Base-by-base conservation (phyloP, 176 grass and related monocot species). In the Eragrostis nindensis region DNA sequence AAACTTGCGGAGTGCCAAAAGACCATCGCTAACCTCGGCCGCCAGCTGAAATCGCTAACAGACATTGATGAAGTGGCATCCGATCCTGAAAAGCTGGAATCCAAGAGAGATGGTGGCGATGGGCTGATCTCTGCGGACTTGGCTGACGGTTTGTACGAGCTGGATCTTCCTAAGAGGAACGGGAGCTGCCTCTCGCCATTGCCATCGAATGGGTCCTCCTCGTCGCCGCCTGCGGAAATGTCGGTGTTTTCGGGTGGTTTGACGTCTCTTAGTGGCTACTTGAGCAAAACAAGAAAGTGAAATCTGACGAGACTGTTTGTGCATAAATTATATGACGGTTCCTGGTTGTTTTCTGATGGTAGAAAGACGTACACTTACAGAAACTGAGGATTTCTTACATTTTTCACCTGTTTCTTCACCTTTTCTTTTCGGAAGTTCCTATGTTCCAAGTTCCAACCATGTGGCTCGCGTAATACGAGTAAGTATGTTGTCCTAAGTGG, bases 1-100 rank as follows among this genome's bases (percentile, higher is more conserved):
- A 99, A 93, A 82, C 87, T 99, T 8, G 85, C 79, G 0, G 97
- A 99, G 82, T 99, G 97, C 81, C 97, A 99, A 70, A 99, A 91
- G 86, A 99, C 97, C 15, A 99, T 99, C 0, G 93, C 97, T 6
- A 96, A 94, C 71, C 92, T 99, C 0, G 91, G 91, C 29, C 90
- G 74, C 17, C 97, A 99, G 68, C 85, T 99, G 32, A 93, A 96
- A 84, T 99, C 89, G 1, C 80, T 99, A 38, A 99, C 97, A 15
- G 77, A 86, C 48, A 32, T 96, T 7, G 90, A 99, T 12, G 57
- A 68, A 3, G 54, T 91, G 15, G 39, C 40, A n/a, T 2, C 85
- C 0, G 81, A 83, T 29, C 61, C 81, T 25, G 89, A 73, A 52
- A 83, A 63, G 29, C 64, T 72, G 16, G 87, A 85, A 62, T 7